Conservation (phyloP, 2,329 filamentous ascomycete genomes). For the Fusarium sp. region DNA sequence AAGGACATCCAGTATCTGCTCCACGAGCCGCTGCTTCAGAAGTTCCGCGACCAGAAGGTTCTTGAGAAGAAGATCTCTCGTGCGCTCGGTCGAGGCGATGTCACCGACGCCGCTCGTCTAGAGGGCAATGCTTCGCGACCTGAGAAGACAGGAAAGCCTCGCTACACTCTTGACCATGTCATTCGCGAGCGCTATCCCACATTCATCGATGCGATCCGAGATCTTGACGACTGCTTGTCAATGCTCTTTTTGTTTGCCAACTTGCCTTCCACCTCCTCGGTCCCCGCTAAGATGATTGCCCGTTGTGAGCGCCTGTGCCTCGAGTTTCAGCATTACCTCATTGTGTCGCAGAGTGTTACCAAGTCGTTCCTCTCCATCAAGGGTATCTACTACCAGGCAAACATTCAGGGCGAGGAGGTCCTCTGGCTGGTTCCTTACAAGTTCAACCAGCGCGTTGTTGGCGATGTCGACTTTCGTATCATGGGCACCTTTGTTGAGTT, state of each 20-base stretch:
- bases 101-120: conserved; percentile 84
- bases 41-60: conserved; percentile 96
- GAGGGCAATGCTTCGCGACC: conserved; percentile 87
- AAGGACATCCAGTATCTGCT: conserved; percentile 99
- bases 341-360: conserved; percentile 86
- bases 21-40: conserved; percentile 91
- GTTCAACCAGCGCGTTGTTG: conserved; percentile 94
- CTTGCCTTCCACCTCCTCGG: conserved; percentile 86
- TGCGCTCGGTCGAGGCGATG: conserved; percentile 90
- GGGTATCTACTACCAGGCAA: conserved; percentile 99
- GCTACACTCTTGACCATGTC: conserved; percentile 93
- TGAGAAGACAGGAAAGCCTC: conserved; percentile 89
- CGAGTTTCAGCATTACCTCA: conserved; percentile 98
- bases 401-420: conserved; percentile 95
- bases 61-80: conserved; percentile 97
- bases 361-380: conserved; percentile 99
- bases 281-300: conserved; percentile 94
- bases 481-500: conserved; percentile 99
- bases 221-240: conserved; percentile 94
- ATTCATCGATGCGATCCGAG: conserved; percentile 91
- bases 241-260: conserved; percentile 98
- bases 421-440: conserved; percentile 98
- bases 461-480: conserved; percentile 96
- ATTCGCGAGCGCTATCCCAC: conserved; percentile 98
- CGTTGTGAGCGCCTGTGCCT: conserved; percentile 91